Evolutionary conservation across 2,329 filamentous ascomycete genomes (phyloP).

Genomic region (Cadophora gregata): DNA sequence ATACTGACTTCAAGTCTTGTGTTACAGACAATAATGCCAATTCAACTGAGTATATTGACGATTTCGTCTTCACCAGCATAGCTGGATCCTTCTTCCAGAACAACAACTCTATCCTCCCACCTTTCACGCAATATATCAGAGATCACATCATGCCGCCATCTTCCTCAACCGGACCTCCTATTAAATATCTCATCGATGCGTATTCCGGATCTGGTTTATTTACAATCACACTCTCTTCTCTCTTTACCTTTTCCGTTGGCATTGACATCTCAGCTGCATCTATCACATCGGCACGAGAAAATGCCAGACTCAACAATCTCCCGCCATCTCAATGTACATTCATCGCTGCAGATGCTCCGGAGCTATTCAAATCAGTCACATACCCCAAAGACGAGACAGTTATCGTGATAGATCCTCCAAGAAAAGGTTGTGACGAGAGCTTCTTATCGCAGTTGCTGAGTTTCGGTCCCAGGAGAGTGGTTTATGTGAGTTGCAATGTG

Average conservation of each 20-base stretch:
- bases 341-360: slow-evolving; percentile 84
- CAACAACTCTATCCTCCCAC: slow-evolving; percentile 95
- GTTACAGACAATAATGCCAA: slow-evolving; percentile 84
- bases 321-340: slow-evolving; percentile 74
- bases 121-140: slow-evolving; percentile 87
- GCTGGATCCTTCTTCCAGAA: slow-evolving; percentile 98
- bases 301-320: slow-evolving; percentile 79
- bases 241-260: slow-evolving; percentile 84
- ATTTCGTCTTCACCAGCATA: slow-evolving; percentile 84
- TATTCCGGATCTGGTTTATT: slow-evolving; percentile 98
- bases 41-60: slow-evolving; percentile 85
- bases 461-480: slow-evolving; percentile 79
- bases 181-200: slow-evolving; percentile 93
- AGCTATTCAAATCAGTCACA: slow-evolving; percentile 78
- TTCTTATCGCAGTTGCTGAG: slow-evolving; percentile 82
- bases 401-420: slow-evolving; percentile 94
- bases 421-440: slow-evolving; percentile 88
- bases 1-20: slow-evolving; percentile 84
- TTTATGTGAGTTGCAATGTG: slow-evolving; percentile 98
- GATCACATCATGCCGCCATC: slow-evolving; percentile 70
- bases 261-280: slow-evolving; percentile 86
- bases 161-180: slow-evolving; percentile 47
- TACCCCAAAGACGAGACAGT: slow-evolving; percentile 83
- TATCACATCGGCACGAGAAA: slow-evolving; percentile 78
- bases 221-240: slow-evolving; percentile 86